Percentiles rank a stretch among this genome's conserved stretches.
Conservation (phyloP, 495 filamentous ascomycete species). For the Pyrenula aspistea region DNA sequence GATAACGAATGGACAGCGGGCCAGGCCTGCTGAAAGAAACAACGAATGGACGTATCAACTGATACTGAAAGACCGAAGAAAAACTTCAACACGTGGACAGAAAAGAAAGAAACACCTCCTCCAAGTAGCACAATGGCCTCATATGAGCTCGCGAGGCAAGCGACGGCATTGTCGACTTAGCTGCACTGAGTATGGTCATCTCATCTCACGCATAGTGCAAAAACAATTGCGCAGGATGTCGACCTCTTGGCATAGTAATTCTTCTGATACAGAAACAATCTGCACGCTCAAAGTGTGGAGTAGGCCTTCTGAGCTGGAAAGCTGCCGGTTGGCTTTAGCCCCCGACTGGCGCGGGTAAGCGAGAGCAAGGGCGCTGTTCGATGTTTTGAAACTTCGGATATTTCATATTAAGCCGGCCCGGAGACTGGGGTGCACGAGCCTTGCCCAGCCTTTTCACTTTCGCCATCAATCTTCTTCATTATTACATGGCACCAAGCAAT, state of each 20-base stretch:
- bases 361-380: neutral
- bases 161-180: no score
- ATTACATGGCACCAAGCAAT: no score
- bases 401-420: neutral
- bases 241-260: neutral
- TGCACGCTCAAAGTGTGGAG: neutral
- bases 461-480: no score
- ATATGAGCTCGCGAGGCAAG: no score
- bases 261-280: neutral
- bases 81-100: neutral
- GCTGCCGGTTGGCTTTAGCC: neutral
- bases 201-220: neutral
- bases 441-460: no score
- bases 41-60: neutral
- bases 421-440: neutral
- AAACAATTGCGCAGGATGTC: neutral
- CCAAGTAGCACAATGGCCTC: neutral
- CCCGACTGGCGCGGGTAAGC: neutral
- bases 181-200: no score
- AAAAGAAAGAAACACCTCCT: neutral
- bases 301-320: neutral
- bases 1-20: neutral
- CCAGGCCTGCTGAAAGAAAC: neutral
- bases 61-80: neutral
- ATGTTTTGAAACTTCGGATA: neutral